Evolutionary conservation across 345 rosid species (phyloP).

Genomic region (Populus nigra): DNA sequence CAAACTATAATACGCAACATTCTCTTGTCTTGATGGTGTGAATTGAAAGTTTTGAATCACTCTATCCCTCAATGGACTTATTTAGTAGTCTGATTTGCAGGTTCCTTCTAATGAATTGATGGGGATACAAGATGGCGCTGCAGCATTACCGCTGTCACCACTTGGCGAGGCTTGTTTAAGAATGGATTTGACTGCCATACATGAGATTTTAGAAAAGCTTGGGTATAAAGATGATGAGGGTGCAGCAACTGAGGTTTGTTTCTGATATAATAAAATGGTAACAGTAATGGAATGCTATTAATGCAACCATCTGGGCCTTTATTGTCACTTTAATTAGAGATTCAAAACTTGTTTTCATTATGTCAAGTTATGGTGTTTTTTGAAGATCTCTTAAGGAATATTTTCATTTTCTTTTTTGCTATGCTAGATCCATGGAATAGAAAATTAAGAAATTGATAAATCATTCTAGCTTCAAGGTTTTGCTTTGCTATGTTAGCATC

Average conservation of each 20-base stretch:
- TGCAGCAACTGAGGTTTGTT: conserved; percentile 71
- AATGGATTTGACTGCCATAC: conserved; percentile 75
- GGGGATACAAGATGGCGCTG: conserved; percentile 65
- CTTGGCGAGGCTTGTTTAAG: conserved; percentile 80
- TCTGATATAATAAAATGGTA: not conserved
- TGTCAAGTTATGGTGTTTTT: not conserved
- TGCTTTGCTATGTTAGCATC: not conserved
- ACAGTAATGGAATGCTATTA: not conserved
- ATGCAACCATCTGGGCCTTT: not conserved
- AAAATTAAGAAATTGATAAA: not conserved
- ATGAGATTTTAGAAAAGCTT: conserved; percentile 67
- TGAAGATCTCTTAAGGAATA: not conserved
- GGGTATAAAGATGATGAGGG: conserved; percentile 88
- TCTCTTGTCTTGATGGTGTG: not conserved
- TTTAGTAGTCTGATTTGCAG: conserved; percentile 33
- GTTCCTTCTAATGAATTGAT: conserved; percentile 68
- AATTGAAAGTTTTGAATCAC: not conserved
- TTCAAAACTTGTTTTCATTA: not conserved
- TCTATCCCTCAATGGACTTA: conserved; percentile 6
- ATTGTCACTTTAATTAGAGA: not conserved
- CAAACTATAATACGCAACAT: not conserved
- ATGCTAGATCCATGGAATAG: not conserved
- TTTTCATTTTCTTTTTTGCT: not conserved
- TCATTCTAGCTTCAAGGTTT: not conserved
- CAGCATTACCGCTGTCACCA: conserved; percentile 61